Evolutionary conservation across 2,329 filamentous ascomycete species (phyloP).

Genomic region (Claviceps pusilla): DNA sequence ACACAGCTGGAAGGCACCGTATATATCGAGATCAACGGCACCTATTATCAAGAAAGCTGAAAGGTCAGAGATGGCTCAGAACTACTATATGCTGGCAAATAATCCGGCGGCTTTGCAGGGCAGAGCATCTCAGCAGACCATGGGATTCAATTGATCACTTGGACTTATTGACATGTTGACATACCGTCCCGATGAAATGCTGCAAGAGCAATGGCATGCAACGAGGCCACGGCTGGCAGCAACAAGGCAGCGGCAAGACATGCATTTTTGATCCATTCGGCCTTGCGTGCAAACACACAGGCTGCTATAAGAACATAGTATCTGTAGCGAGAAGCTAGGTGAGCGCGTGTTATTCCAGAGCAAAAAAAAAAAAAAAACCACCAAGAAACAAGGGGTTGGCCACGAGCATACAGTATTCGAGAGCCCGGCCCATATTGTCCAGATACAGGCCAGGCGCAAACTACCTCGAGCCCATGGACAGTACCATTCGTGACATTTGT

Average conservation of each 20-base stretch:
- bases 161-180: conserved; percentile 10
- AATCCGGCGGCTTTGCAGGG: no score
- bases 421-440: conserved; percentile 43
- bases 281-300: conserved; percentile 47
- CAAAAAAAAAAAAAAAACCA: no score
- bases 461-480: conserved; percentile 21
- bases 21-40: conserved; percentile 54
- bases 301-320: conserved; percentile 50
- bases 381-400: no score
- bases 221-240: conserved; percentile 47
- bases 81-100: neutral
- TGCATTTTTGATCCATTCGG: conserved; percentile 46
- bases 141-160: neutral
- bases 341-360: neutral
- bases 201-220: conserved; percentile 48
- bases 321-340: conserved; percentile 16
- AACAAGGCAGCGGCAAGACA: conserved; percentile 48
- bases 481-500: neutral
- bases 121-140: no score
- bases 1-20: conserved; percentile 52
- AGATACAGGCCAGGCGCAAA: conserved; percentile 42
- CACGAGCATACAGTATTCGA: conserved; percentile 29
- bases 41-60: conserved; percentile 20
- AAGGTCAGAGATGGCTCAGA: neutral
- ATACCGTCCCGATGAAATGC: conserved; percentile 42